phyloP scores from a whole-genome alignment of 1,139 yeast genomes.

The Geotrichum candidum region DNA sequence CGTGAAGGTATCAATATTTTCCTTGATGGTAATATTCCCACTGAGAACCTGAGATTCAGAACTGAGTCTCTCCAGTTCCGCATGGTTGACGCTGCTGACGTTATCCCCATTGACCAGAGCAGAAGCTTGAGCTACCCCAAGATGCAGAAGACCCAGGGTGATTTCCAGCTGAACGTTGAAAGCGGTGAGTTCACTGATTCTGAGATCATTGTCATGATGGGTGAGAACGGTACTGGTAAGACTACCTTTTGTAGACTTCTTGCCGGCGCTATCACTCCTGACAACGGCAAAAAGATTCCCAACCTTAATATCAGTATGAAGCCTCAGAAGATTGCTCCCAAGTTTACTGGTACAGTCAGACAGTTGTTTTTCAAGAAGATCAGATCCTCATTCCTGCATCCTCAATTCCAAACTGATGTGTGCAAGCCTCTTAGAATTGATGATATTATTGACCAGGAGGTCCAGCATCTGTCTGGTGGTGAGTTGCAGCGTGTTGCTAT shows the following conservation, averaged over 20 bases:
- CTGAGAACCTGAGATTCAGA: slow-evolving; percentile 95
- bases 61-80: slow-evolving; percentile 91
- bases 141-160: slow-evolving; percentile 91
- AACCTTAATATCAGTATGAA: slow-evolving; percentile 91
- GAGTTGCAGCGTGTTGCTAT: slow-evolving; percentile 99
- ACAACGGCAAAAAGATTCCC: slow-evolving; percentile 71
- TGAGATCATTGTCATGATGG: slow-evolving; percentile 98
- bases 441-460: slow-evolving; percentile 93
- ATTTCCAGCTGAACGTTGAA: slow-evolving; percentile 75
- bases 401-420: slow-evolving; percentile 97
- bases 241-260: slow-evolving; percentile 91
- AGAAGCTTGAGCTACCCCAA: slow-evolving; percentile 71
- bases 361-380: slow-evolving; percentile 94
- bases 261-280: slow-evolving; percentile 90
- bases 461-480: slow-evolving; percentile 97
- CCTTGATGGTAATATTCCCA: slow-evolving; percentile 94
- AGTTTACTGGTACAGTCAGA: slow-evolving; percentile 96
- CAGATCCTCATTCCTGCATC: slow-evolving; percentile 87
- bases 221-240: slow-evolving; percentile 99
- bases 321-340: slow-evolving; percentile 98
- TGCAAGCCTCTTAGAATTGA: slow-evolving; percentile 92
- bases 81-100: slow-evolving; percentile 74
- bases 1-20: slow-evolving; percentile 98
- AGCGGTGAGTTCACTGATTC: slow-evolving; percentile 91
- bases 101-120: slow-evolving; percentile 67